These are phyloP conservation scores for Casuarina glauca DNA, from an alignment of 306 rosid genomes.

Conservation along the genomic window DNA sequence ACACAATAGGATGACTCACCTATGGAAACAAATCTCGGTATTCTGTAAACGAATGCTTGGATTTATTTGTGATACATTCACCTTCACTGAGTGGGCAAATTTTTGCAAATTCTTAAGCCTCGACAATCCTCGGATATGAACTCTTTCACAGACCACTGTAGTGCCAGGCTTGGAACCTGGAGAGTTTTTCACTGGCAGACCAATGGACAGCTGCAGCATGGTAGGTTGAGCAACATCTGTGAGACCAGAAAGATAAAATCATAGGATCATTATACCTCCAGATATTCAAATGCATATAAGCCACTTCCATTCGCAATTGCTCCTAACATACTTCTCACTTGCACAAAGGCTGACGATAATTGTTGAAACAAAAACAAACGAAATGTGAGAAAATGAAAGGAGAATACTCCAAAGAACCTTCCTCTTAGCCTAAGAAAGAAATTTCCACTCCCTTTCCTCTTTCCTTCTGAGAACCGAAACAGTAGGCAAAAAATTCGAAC, in stretches of 20 bases:
- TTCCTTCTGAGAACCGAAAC: not conserved
- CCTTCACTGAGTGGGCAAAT: slow-evolving; percentile 58
- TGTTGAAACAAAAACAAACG: not conserved
- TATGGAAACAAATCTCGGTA: slow-evolving; percentile 79
- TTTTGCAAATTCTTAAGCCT: slow-evolving; percentile 65
- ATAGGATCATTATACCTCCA: not conserved
- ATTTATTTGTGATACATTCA: slow-evolving; percentile 52
- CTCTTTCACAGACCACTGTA: slow-evolving; percentile 62
- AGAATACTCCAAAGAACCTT: not conserved
- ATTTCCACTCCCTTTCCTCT: not conserved
- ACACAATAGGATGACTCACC: slow-evolving; percentile 46
- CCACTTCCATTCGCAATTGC: slow-evolving; percentile 2
- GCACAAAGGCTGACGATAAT: not conserved
- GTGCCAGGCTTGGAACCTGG: slow-evolving; percentile 68
- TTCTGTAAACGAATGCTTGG: slow-evolving; percentile 40
- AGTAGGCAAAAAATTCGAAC: not conserved
- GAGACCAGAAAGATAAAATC: slow-evolving; percentile 17
- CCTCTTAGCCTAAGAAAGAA: slow-evolving; percentile 1
- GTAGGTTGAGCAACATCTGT: slow-evolving; percentile 53
- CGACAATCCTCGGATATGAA: slow-evolving; percentile 56
- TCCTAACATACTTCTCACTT: not conserved
- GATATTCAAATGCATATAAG: not conserved
- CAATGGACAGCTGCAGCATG: slow-evolving; percentile 53
- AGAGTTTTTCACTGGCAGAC: slow-evolving; percentile 55
- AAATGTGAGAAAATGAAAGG: not conserved